Conservation (phyloP, 1,139 yeast genomes). For the Debaryomycetaceae sp. region DNA sequence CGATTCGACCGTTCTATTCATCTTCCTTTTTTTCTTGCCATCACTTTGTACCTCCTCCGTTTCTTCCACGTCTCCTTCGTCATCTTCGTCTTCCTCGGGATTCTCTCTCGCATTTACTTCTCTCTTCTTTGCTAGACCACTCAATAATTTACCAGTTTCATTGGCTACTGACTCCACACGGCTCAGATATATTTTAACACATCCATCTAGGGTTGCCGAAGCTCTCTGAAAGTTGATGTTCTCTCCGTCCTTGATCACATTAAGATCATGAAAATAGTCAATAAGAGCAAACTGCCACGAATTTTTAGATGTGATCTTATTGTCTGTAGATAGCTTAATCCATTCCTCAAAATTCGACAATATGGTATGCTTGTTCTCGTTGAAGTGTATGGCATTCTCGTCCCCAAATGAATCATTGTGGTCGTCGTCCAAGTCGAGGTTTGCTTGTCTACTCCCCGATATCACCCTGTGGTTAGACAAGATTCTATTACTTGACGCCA, state of each 20-base stretch:
- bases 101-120: slow-evolving; percentile 15
- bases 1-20: slow-evolving; percentile 40
- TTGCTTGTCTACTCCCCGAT: slow-evolving; percentile 16
- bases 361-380: slow-evolving; percentile 44
- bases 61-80: slow-evolving; percentile 13
- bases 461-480: slow-evolving; percentile 12
- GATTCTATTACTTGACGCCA: slow-evolving; percentile 14
- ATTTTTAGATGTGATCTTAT: slow-evolving; percentile 65
- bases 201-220: slow-evolving; percentile 37
- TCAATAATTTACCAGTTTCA: slow-evolving; percentile 81
- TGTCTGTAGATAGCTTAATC: slow-evolving; percentile 88
- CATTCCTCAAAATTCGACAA: slow-evolving; percentile 78
- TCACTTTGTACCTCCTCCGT: slow-evolving; percentile 13
- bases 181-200: slow-evolving; percentile 39
- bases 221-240: slow-evolving; percentile 42
- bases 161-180: slow-evolving; percentile 90
- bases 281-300: slow-evolving; percentile 78
- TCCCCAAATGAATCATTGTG: slow-evolving; percentile 21
- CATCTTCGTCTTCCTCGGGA: slow-evolving; percentile 17
- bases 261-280: slow-evolving; percentile 65
- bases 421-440: slow-evolving; percentile 19
- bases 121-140: slow-evolving; percentile 54
- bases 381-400: slow-evolving; percentile 43
- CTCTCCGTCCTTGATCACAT: slow-evolving; percentile 44
- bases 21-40: slow-evolving; percentile 30